These are phyloP conservation scores for Phylloporus sp. DNA, from an alignment of 768 basidiomycete genomes.

Conservation along the genomic window DNA sequence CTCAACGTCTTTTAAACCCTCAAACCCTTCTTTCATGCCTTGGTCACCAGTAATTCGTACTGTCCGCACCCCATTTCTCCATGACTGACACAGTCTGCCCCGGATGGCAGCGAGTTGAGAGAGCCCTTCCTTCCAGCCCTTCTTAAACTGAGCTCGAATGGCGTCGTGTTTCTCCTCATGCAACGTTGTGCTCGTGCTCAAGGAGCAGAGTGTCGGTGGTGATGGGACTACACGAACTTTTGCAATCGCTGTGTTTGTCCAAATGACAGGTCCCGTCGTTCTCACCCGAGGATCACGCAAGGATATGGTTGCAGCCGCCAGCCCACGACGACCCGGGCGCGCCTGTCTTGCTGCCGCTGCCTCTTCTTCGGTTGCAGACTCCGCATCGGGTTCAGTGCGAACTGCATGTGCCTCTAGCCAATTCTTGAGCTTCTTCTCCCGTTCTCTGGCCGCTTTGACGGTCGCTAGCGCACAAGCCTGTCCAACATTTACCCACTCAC, in stretches of 20 bases:
- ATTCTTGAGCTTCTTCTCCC: slow-evolving; percentile 55
- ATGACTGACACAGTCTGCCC: slow-evolving; percentile 41
- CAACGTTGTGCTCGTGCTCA: slow-evolving; percentile 40
- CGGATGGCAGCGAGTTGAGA: slow-evolving; percentile 47
- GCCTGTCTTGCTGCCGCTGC: slow-evolving; percentile 14
- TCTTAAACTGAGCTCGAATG: slow-evolving; percentile 49
- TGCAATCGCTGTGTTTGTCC: slow-evolving; percentile 14
- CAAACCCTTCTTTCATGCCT: slow-evolving; percentile 29
- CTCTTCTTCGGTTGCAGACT: not conserved
- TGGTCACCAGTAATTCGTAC: slow-evolving; percentile 35
- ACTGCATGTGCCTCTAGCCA: slow-evolving; percentile 40
- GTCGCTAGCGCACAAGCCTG: slow-evolving; percentile 58
- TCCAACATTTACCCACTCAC: slow-evolving; percentile 59
- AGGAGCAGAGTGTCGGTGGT: slow-evolving; percentile 41
- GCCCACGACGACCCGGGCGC: slow-evolving; percentile 50
- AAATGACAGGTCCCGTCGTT: slow-evolving; percentile 11
- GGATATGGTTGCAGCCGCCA: slow-evolving; percentile 65
- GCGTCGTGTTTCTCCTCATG: slow-evolving; percentile 33
- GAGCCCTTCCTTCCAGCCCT: slow-evolving; percentile 61
- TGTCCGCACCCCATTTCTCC: slow-evolving; percentile 41
- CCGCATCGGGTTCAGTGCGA: not conserved
- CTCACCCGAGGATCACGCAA: slow-evolving; percentile 35
- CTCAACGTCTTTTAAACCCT: slow-evolving; percentile 32
- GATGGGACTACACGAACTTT: slow-evolving; percentile 58
- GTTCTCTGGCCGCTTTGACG: slow-evolving; percentile 54